These are phyloP conservation scores for Rhodofomes roseus DNA, from an alignment of 1,284 basidiomycete genomes.

Conservation along the genomic window DNA sequence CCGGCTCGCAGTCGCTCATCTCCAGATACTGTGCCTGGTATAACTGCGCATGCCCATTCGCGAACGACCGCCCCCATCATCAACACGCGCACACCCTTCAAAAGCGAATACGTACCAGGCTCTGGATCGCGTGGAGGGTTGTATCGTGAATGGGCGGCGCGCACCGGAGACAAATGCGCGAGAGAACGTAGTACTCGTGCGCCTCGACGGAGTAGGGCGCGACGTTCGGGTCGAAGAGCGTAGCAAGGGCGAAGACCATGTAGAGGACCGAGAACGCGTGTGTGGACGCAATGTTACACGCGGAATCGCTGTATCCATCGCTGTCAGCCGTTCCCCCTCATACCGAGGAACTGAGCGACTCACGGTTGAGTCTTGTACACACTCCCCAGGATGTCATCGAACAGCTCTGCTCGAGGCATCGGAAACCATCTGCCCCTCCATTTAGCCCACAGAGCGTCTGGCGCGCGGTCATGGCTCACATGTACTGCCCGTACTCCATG, in stretches of 20 bases:
- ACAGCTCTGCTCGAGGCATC: constrained; percentile 33
- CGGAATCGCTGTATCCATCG: constrained; percentile 1
- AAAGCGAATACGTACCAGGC: constrained; percentile 38
- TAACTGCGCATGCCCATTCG: constrained; percentile 33
- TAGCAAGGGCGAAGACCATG: constrained; percentile 37
- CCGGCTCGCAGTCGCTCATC: constrained; percentile 44
- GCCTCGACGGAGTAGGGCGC: constrained; percentile 45
- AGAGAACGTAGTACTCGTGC: constrained; percentile 55
- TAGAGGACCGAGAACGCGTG: constrained; percentile 55
- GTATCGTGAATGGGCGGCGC: constrained; percentile 43
- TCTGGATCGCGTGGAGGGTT: constrained; percentile 48
- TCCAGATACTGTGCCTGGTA: constrained; percentile 59
- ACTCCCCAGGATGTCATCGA: constrained; percentile 44
- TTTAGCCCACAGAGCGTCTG: neutral
- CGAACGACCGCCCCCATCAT: neutral
- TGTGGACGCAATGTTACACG: constrained; percentile 17
- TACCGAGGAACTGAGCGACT: constrained; percentile 12
- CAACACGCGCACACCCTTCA: neutral
- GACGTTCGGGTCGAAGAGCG: constrained; percentile 44
- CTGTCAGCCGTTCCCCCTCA: neutral
- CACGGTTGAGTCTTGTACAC: constrained; percentile 43
- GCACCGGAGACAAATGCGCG: constrained; percentile 47
- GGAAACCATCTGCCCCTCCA: constrained; percentile 21
- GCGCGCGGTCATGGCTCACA: constrained; percentile 33
- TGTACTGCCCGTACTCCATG: constrained; percentile 45